Evolutionary conservation across 805 yeast species (phyloP).

Genomic region (Clavispora fructus): DNA sequence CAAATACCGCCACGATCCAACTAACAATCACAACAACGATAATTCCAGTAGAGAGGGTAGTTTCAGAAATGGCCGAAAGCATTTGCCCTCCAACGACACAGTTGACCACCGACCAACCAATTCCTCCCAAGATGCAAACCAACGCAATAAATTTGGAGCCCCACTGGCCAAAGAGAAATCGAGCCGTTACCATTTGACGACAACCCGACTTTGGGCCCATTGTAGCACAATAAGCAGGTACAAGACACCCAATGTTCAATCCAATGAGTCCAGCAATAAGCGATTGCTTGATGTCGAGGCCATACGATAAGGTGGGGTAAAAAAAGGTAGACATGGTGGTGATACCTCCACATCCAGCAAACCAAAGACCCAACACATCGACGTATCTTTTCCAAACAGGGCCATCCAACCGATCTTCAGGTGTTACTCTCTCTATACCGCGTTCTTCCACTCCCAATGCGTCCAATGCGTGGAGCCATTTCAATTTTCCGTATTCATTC

Average conservation of each 20-base stretch:
- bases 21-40: conserved; percentile 22
- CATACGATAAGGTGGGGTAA: conserved; percentile 25
- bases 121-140: conserved; percentile 27
- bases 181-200: conserved; percentile 33
- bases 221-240: conserved; percentile 34
- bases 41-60: conserved; percentile 7
- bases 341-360: conserved; percentile 35
- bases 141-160: conserved; percentile 28
- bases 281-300: conserved; percentile 22
- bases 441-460: conserved; percentile 27
- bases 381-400: conserved; percentile 17
- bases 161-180: conserved; percentile 34
- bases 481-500: neutral
- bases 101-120: conserved; percentile 37
- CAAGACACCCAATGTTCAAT: conserved; percentile 28
- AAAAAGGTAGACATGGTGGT: conserved; percentile 36
- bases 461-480: conserved; percentile 6
- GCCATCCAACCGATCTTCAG: conserved; percentile 20
- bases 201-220: conserved; percentile 37
- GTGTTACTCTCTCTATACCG: conserved; percentile 31
- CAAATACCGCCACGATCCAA: conserved; percentile 27
- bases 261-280: conserved; percentile 27
- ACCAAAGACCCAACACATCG: conserved; percentile 32
- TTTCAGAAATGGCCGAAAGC: conserved; percentile 13
- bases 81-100: conserved; percentile 36